A percentile compares a stretch with the other conserved stretches of the same genome.
Evolutionary conservation across 768 basidiomycete genomes (phyloP).

Genomic region (Serendipita indica): DNA sequence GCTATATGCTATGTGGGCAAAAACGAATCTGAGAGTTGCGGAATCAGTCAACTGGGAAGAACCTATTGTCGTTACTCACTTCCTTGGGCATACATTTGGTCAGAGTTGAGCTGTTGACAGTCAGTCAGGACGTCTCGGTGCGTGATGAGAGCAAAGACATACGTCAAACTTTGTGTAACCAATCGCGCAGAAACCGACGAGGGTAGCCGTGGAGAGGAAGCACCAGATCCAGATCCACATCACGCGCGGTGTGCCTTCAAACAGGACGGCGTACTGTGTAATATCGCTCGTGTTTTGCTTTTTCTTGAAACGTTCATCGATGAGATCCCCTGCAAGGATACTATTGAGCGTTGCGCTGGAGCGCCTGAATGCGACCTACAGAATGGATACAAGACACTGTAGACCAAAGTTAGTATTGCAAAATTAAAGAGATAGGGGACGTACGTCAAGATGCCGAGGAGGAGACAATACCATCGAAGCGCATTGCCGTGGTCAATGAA

Average conservation of each 20-base stretch:
- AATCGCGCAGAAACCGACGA: conserved; percentile 64
- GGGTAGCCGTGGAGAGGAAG: conserved; percentile 54
- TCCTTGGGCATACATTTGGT: conserved; percentile 57
- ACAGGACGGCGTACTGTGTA: conserved; percentile 72
- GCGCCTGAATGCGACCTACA: conserved; percentile 38
- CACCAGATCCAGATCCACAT: conserved; percentile 85
- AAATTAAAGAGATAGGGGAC: conserved; percentile 17
- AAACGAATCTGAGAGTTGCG: conserved; percentile 13
- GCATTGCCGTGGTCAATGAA: conserved; percentile 84
- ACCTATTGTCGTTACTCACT: conserved; percentile 29
- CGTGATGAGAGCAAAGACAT: conserved; percentile 13
- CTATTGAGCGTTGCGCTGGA: neutral
- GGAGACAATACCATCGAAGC: conserved; percentile 69
- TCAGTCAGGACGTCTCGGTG: conserved; percentile 9
- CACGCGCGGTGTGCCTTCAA: conserved; percentile 41
- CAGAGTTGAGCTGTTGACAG: conserved; percentile 30
- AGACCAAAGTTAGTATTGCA: conserved; percentile 11
- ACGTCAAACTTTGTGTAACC: conserved; percentile 79
- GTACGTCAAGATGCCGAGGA: conserved; percentile 75
- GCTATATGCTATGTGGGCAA: conserved; percentile 15
- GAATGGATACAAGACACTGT: conserved; percentile 69
- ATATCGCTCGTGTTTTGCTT: conserved; percentile 89
- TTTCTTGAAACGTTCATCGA: conserved; percentile 89
- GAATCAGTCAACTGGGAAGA: neutral
- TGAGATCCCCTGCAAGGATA: conserved; percentile 62